phyloP scores from a whole-genome alignment of 192 early-diverging fungal genomes.

The Chytriomyces confervae region DNA sequence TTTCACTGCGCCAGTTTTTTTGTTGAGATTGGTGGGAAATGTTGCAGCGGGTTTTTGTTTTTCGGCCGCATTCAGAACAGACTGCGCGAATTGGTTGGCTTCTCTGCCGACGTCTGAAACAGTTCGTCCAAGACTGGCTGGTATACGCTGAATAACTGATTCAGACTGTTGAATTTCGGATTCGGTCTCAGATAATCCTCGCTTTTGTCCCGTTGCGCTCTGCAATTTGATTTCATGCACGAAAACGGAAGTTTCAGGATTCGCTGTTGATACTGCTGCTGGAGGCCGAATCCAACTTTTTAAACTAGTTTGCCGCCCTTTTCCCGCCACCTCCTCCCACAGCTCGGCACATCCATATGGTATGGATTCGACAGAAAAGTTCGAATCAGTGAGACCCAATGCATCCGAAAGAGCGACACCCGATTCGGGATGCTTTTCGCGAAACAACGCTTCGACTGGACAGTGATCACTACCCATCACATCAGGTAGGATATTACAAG shows the following conservation, averaged over 20 bases:
- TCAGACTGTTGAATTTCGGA: no score
- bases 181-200: no score
- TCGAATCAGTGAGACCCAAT: neutral
- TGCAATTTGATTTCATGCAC: no score
- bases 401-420: slow-evolving; percentile 22
- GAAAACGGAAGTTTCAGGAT: no score
- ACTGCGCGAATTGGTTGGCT: no score
- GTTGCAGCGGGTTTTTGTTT: no score
- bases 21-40: no score
- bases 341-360: slow-evolving; percentile 60
- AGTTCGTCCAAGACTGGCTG: no score
- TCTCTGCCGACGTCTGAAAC: no score
- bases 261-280: neutral
- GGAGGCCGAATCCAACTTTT: slow-evolving; percentile 28
- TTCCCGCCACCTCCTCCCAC: slow-evolving; percentile 62
- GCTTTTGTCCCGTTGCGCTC: no score
- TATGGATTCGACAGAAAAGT: neutral
- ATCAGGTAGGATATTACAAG: slow-evolving; percentile 60
- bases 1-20: neutral
- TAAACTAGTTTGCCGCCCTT: slow-evolving; percentile 62
- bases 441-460: slow-evolving; percentile 58
- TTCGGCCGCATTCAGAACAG: no score
- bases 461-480: slow-evolving; percentile 84
- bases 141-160: no score
- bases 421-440: slow-evolving; percentile 36